Conservation (phyloP, 768 basidiomycete species). For the Clitopilus hobsonii region DNA sequence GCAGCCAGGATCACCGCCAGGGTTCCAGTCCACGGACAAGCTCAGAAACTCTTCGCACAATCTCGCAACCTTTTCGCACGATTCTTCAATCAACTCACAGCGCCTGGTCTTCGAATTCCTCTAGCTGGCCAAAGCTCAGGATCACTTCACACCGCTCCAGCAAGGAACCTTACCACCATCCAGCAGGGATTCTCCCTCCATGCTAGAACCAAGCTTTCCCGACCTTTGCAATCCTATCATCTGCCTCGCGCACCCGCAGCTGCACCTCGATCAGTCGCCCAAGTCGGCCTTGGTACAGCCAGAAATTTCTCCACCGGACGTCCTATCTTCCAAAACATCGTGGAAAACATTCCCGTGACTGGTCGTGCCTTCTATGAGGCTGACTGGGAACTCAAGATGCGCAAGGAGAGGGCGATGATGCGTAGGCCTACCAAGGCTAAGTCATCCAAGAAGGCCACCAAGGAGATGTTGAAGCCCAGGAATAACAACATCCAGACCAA, state of each 20-base stretch:
- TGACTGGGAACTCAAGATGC: slow-evolving; percentile 59
- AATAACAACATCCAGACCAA: slow-evolving; percentile 2
- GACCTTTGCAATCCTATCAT: slow-evolving; percentile 40
- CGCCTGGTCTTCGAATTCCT: slow-evolving; percentile 44
- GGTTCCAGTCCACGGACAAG: slow-evolving; percentile 24
- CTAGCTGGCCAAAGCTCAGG: slow-evolving; percentile 18
- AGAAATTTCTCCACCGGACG: slow-evolving; percentile 71
- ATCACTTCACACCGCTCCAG: slow-evolving; percentile 21
- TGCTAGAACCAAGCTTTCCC: slow-evolving; percentile 44
- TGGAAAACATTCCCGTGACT: slow-evolving; percentile 75
- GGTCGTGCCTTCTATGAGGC: slow-evolving; percentile 71
- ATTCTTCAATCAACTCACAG: slow-evolving; percentile 51
- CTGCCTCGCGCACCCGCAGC: slow-evolving; percentile 51
- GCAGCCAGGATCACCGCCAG: slow-evolving; percentile 26
- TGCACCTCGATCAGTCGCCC: slow-evolving; percentile 45
- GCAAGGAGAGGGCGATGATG: slow-evolving; percentile 34
- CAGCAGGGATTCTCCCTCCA: slow-evolving; percentile 54
- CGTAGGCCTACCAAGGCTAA: slow-evolving; percentile 20
- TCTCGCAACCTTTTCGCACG: slow-evolving; percentile 52
- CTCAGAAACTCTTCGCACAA: slow-evolving; percentile 44
- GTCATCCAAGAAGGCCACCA: slow-evolving; percentile 18
- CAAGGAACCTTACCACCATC: slow-evolving; percentile 37
- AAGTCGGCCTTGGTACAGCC: slow-evolving; percentile 73
- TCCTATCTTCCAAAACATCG: slow-evolving; percentile 75
- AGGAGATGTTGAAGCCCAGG: slow-evolving; percentile 30